Evolutionary conservation across 1,284 basidiomycete genomes (phyloP).

Genomic region (Trametes versicolor): DNA sequence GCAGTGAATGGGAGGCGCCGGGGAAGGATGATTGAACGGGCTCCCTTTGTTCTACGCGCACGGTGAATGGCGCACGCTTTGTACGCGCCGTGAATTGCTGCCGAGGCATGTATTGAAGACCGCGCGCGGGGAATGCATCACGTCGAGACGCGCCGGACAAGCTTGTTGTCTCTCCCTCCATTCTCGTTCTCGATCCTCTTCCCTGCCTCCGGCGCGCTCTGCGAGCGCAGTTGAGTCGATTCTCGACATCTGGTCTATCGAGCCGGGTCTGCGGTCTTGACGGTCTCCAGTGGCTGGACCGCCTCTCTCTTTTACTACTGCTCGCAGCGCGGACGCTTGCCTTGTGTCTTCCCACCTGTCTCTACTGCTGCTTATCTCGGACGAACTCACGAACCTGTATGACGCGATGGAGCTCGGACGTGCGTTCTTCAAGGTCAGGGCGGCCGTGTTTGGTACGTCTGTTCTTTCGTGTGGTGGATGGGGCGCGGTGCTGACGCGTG

Average conservation of each 20-base stretch:
- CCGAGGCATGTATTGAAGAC: slow-evolving; percentile 1
- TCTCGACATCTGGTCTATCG: slow-evolving; percentile 10
- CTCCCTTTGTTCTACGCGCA: slow-evolving; percentile 11
- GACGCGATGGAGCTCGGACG: slow-evolving; percentile 48
- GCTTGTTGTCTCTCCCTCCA: neutral
- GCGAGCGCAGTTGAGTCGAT: slow-evolving; percentile 4
- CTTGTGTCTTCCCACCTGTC: slow-evolving; percentile 1
- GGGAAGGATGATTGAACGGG: slow-evolving; percentile 1
- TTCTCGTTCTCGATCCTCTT: neutral
- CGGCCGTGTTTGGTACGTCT: slow-evolving; percentile 52
- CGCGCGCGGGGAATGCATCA: neutral
- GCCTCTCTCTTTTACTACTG: slow-evolving; percentile 12
- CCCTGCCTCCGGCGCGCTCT: slow-evolving; percentile 5
- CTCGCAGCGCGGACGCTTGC: slow-evolving; percentile 19
- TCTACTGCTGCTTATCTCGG: neutral
- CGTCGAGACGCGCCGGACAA: neutral
- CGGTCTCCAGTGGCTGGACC: slow-evolving; percentile 17
- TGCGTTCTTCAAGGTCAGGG: slow-evolving; percentile 52
- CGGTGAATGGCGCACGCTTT: slow-evolving; percentile 3
- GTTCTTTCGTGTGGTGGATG: slow-evolving; percentile 11
- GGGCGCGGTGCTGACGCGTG: slow-evolving; percentile 9
- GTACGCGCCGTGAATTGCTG: slow-evolving; percentile 12
- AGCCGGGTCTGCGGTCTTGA: slow-evolving; percentile 29
- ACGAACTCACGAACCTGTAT: neutral
- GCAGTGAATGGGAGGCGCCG: slow-evolving; percentile 18